Percentiles rank a stretch among this genome's conserved stretches.
Conservation (phyloP, 495 filamentous ascomycete species). For the Lichenothelia convexa region DNA sequence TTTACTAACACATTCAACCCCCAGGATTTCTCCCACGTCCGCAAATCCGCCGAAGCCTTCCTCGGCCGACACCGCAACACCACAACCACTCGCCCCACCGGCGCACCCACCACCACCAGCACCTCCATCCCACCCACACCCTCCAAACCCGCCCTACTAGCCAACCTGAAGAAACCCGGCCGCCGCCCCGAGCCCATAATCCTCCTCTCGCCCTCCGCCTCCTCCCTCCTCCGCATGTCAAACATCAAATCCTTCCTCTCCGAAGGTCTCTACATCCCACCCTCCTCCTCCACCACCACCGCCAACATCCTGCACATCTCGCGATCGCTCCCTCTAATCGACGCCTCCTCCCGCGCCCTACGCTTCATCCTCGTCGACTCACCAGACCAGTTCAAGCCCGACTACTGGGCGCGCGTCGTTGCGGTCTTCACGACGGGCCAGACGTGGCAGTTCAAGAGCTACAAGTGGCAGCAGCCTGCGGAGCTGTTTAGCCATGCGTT, state of each 20-base stretch:
- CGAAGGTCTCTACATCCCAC: constrained; percentile 59
- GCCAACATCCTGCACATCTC: constrained; percentile 69
- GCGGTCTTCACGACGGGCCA: constrained; percentile 97
- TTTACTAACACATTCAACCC: background rate
- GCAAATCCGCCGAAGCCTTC: constrained; percentile 69
- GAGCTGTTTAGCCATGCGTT: constrained; percentile 79
- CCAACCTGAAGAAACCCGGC: constrained; percentile 25
- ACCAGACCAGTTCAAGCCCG: constrained; percentile 85
- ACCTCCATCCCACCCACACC: constrained; percentile 15
- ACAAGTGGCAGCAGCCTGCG: constrained; percentile 80
- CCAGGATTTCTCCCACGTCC: constrained; percentile 88
- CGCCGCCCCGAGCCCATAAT: constrained; percentile 84
- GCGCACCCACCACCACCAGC: constrained; percentile 13
- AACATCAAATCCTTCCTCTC: constrained; percentile 96
- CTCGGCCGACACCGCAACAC: constrained; percentile 36
- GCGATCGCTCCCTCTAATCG: constrained; percentile 56
- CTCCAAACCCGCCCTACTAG: constrained; percentile 21
- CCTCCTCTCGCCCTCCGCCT: constrained; percentile 93
- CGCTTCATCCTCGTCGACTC: constrained; percentile 91
- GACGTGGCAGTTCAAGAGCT: constrained; percentile 95
- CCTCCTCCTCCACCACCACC: constrained; percentile 38
- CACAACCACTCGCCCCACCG: constrained; percentile 27
- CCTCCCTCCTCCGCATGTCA: constrained; percentile 87
- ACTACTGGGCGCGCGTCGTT: constrained; percentile 93
- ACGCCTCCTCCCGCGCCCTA: constrained; percentile 46